Base-by-base conservation (phyloP, 371 early-diverging fungal species). In the Mortierella polycephala region DNA sequence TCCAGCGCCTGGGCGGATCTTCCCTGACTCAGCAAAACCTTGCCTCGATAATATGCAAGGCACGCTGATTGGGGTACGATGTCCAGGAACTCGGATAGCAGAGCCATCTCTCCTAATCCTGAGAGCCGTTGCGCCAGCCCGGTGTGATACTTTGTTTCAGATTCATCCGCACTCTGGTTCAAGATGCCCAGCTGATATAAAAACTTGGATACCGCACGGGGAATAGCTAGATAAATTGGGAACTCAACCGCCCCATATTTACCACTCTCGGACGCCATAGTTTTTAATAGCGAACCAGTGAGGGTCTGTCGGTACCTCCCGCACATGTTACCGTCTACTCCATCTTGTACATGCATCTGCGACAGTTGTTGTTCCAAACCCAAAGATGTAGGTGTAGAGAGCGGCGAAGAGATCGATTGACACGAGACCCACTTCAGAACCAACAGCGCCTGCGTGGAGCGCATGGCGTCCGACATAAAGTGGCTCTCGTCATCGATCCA, bases 121-220 rank as follows among this genome's bases (percentile, higher is more conserved):
- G 79, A 79, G n/a, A 79, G 62, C 5, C 69, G 56, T 42, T 79
- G 79, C n/a, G 79, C 79, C 23, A 79, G 41, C 37, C 69, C 73
- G 0, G 62, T 69, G 41, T 69, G 62, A 40, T 79, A 59, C 30
- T 39, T 67, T 7, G 62, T 55, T 39, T 49, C 66, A 0, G 30
- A 30, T 30, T 55, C 66, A 23, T 65, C 62, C 10, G 50, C 12
- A 1, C 60, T 57, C 7, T 52, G 45, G 51, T 55, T 67, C 30
- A 67, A 46, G 11, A 79, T 47, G 12, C 73, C 69, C 10, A 79
- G 52, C 39, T 58, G 57, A 57, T 79, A 55, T 20, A 79, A 46
- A 11, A 79, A 62, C 41, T 52, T 71, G n/a, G 79, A 71, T 2
- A 65, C 73, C 0, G 69, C 79, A 6, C 79, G 62, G 9, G 79